phyloP scores from a whole-genome alignment of 2,329 filamentous ascomycete genomes.

The Stemphylium vesicarium region DNA sequence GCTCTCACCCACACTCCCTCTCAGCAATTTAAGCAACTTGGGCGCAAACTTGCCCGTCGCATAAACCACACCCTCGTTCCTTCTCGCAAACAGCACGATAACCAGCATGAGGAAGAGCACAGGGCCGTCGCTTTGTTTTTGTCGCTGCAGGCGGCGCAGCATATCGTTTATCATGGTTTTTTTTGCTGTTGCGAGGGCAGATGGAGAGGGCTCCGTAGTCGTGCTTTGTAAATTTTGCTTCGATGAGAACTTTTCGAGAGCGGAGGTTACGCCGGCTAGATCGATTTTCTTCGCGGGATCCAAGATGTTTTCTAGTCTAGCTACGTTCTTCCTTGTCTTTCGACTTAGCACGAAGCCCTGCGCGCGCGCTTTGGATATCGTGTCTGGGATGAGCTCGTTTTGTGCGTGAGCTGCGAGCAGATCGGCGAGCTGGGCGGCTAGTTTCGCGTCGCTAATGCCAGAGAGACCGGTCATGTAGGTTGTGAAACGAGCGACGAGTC shows the following conservation, averaged over 20 bases:
- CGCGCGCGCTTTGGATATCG: slow-evolving; percentile 37
- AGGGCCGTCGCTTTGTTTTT: slow-evolving; percentile 43
- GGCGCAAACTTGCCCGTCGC: slow-evolving; percentile 52
- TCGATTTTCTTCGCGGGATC: slow-evolving; percentile 19
- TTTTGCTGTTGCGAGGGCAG: slow-evolving; percentile 28
- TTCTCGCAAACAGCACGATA: slow-evolving; percentile 40
- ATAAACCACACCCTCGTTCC: slow-evolving; percentile 45
- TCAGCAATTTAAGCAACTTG: slow-evolving; percentile 48
- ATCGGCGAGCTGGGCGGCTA: slow-evolving; percentile 43
- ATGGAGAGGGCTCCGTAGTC: not conserved
- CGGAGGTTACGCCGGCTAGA: slow-evolving; percentile 11
- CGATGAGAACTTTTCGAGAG: slow-evolving; percentile 29
- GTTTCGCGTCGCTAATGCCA: slow-evolving; percentile 36
- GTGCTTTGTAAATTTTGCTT: too few relatives aligned
- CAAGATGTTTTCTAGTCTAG: slow-evolving; percentile 34
- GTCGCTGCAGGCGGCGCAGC: slow-evolving; percentile 43
- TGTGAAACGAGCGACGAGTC: slow-evolving; percentile 31
- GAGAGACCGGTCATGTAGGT: slow-evolving; percentile 37
- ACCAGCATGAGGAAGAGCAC: slow-evolving; percentile 48
- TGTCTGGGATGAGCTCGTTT: slow-evolving; percentile 45
- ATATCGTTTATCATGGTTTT: slow-evolving; percentile 39
- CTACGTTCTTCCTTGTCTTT: slow-evolving; percentile 40
- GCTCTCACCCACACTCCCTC: slow-evolving; percentile 24
- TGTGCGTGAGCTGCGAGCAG: slow-evolving; percentile 38
- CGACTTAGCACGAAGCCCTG: slow-evolving; percentile 41